These are phyloP conservation scores for Clitopilus passeckerianus DNA, from an alignment of 768 basidiomycete genomes.

Conservation along the genomic window DNA sequence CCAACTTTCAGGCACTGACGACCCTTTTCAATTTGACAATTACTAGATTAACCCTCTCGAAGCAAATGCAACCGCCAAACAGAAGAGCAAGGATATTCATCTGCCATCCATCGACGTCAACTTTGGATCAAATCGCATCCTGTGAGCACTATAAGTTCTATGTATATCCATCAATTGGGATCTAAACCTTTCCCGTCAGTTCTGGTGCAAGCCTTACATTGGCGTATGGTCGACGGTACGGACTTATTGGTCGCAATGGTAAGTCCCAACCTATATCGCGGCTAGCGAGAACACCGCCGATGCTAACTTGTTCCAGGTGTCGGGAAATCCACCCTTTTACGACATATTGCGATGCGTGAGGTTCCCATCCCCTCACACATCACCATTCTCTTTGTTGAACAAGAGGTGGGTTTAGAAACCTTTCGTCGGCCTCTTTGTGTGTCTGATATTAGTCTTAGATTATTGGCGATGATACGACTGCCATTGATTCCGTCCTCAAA, in stretches of 20 bases:
- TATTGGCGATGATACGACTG: slow-evolving; percentile 87
- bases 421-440: background rate
- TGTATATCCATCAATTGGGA: background rate
- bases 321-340: slow-evolving; percentile 93
- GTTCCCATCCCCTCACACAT: slow-evolving; percentile 93
- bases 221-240: slow-evolving; percentile 86
- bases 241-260: slow-evolving; percentile 88
- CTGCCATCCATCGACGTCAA: slow-evolving; percentile 93
- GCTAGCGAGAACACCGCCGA: background rate
- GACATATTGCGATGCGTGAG: slow-evolving; percentile 93
- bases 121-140: slow-evolving; percentile 91
- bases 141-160: too few relatives aligned
- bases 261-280: background rate
- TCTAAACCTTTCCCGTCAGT: slow-evolving; percentile 27
- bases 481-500: slow-evolving; percentile 93
- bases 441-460: slow-evolving; percentile 43
- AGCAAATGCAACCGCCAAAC: slow-evolving; percentile 69
- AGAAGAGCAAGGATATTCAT: slow-evolving; percentile 97
- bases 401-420: slow-evolving; percentile 59
- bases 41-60: slow-evolving; percentile 90
- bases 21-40: background rate
- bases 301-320: slow-evolving; percentile 48
- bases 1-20: background rate
- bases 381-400: slow-evolving; percentile 96
- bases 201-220: slow-evolving; percentile 84